Evolutionary conservation across 2,329 filamentous ascomycete species (phyloP).

Genomic region (Sclerotinia minor): DNA sequence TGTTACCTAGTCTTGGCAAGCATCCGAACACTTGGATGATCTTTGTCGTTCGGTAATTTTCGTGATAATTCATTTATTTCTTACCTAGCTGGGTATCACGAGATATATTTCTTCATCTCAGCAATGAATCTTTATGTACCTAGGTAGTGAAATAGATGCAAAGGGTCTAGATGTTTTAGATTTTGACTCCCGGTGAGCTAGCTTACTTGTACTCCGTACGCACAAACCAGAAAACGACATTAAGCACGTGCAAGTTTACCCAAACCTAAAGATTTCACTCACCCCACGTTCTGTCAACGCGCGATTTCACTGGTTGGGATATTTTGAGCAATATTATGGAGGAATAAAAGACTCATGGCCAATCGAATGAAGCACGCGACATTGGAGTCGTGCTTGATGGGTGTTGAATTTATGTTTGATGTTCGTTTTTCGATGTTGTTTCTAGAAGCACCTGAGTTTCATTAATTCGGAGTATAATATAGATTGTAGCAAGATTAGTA

Average conservation of each 20-base stretch:
- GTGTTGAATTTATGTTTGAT: not conserved
- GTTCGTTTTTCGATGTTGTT: constrained; percentile 1
- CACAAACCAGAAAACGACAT: not conserved
- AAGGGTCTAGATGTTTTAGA: not conserved
- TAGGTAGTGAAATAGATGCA: not conserved
- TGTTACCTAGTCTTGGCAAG: not conserved
- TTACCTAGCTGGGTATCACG: too few species aligned
- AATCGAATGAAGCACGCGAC: constrained; percentile 27
- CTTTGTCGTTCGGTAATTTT: not conserved
- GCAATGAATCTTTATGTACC: too few species aligned
- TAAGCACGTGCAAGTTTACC: constrained; percentile 11
- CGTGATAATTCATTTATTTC: too few species aligned
- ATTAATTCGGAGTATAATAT: not conserved
- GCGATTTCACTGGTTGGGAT: constrained; percentile 7
- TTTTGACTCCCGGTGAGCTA: constrained; percentile 2
- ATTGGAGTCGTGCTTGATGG: constrained; percentile 12
- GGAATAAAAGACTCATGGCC: constrained; percentile 19
- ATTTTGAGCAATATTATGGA: constrained; percentile 3
- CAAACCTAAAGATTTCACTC: not conserved
- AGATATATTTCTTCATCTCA: not conserved
- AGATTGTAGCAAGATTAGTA: not conserved
- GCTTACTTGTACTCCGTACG: too few species aligned
- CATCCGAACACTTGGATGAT: not conserved
- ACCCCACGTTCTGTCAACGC: constrained; percentile 15
- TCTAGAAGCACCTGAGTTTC: not conserved